Conservation (phyloP, 192 early-diverging fungal genomes). For the Podila clonocystis region DNA sequence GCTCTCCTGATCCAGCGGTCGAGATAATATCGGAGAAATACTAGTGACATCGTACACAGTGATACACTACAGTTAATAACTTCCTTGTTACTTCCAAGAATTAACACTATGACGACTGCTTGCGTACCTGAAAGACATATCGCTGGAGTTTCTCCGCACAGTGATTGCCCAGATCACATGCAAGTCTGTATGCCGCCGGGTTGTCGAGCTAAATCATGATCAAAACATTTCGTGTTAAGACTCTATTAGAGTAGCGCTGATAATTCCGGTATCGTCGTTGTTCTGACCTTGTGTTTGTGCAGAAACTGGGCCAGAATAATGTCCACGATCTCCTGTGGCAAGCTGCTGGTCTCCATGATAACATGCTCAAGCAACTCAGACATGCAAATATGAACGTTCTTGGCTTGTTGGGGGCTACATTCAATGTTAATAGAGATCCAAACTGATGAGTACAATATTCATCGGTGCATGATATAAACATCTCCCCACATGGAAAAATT, state of each 20-base stretch:
- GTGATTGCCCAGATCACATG: slow-evolving; percentile 80
- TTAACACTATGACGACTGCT: no score
- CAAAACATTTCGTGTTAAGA: neutral
- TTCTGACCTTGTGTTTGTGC: slow-evolving; percentile 67
- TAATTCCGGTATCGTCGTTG: neutral
- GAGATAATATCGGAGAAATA: slow-evolving; percentile 89
- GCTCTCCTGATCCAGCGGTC: slow-evolving; percentile 57
- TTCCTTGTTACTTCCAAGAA: no score
- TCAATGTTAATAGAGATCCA: neutral
- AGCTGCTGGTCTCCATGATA: slow-evolving; percentile 73
- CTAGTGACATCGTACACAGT: slow-evolving; percentile 27
- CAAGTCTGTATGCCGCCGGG: slow-evolving; percentile 75
- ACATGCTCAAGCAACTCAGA: slow-evolving; percentile 86
- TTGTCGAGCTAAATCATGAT: slow-evolving; percentile 60
- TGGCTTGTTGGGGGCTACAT: slow-evolving; percentile 70
- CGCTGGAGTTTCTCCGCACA: slow-evolving; percentile 86
- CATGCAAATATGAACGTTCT: slow-evolving; percentile 82
- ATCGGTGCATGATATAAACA: neutral
- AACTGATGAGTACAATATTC: neutral
- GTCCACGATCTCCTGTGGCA: slow-evolving; percentile 88
- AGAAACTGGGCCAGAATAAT: slow-evolving; percentile 83
- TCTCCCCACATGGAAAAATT: neutral
- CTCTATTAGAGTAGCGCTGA: no score
- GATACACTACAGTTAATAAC: neutral
- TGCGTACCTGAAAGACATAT: slow-evolving; percentile 84